Evolutionary conservation across 306 rosid genomes (phyloP).

Genomic region (Luffa acutangula): DNA sequence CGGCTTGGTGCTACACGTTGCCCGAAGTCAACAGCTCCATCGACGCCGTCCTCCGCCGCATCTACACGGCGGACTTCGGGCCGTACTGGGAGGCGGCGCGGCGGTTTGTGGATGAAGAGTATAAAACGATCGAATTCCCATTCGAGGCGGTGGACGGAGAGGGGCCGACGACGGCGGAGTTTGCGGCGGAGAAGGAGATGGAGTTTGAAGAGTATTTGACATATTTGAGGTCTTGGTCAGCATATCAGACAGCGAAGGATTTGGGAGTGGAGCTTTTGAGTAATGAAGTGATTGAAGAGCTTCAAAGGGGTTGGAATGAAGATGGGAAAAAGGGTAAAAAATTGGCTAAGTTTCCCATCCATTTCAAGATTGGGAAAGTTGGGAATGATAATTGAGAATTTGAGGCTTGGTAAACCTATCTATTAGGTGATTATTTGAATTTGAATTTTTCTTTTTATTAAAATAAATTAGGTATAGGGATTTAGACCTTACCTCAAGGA

Average conservation of each 20-base stretch:
- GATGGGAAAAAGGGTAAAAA: conserved; percentile 19
- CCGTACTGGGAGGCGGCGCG: conserved; percentile 53
- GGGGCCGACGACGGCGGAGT: conserved; percentile 12
- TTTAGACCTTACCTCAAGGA: too few species aligned
- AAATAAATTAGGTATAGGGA: too few species aligned
- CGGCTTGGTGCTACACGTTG: conserved; percentile 58
- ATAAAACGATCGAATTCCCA: conserved; percentile 55
- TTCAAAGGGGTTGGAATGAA: conserved; percentile 51
- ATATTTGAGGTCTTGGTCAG: conserved; percentile 56
- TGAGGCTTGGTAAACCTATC: too few species aligned
- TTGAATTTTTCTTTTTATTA: too few species aligned
- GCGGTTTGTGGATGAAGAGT: conserved; percentile 32
- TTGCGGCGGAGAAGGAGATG: conserved; percentile 41
- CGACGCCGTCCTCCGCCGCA: conserved; percentile 16
- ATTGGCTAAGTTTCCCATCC: conserved; percentile 41
- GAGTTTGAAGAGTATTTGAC: conserved; percentile 34
- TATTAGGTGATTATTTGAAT: too few species aligned
- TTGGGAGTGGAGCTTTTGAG: conserved; percentile 59
- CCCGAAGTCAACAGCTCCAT: conserved; percentile 32
- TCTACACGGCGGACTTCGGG: conserved; percentile 2
- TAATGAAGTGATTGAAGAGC: conserved; percentile 27
- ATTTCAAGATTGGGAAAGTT: conserved; percentile 59
- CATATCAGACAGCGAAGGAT: conserved; percentile 63
- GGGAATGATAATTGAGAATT: not conserved
- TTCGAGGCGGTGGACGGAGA: conserved; percentile 51